These are phyloP conservation scores for Leptographium galeiforme DNA, from an alignment of 2,329 filamentous ascomycete genomes.

Conservation along the genomic window DNA sequence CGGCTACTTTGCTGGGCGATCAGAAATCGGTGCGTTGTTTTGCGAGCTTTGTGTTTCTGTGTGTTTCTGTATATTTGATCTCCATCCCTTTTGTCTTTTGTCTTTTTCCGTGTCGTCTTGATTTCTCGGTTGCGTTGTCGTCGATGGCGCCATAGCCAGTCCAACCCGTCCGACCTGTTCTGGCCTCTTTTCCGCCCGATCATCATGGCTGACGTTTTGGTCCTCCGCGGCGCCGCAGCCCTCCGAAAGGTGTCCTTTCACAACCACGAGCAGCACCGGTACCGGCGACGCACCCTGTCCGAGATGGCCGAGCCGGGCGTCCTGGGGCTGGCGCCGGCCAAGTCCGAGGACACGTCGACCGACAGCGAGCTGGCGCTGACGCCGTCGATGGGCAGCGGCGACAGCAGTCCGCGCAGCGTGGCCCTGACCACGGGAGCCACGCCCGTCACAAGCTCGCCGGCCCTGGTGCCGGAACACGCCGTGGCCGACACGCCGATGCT, in stretches of 20 bases:
- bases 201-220: slow-evolving; percentile 27
- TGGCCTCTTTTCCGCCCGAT: neutral
- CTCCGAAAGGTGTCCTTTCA: slow-evolving; percentile 27
- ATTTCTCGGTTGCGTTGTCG: too few species aligned
- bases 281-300: slow-evolving; percentile 21
- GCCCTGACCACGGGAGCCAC: too few species aligned
- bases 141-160: neutral
- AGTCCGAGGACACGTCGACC: slow-evolving; percentile 24
- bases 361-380: slow-evolving; percentile 30
- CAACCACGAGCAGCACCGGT: slow-evolving; percentile 21
- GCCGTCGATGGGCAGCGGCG: slow-evolving; percentile 24
- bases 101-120: too few species aligned
- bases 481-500: slow-evolving; percentile 36
- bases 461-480: slow-evolving; percentile 25
- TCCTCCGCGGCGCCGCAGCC: slow-evolving; percentile 26
- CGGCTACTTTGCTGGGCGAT: too few species aligned
- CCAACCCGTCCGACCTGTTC: neutral
- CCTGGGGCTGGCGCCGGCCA: slow-evolving; percentile 11
- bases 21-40: too few species aligned
- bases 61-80: too few species aligned
- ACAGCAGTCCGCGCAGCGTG: slow-evolving; percentile 1
- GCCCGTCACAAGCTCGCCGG: slow-evolving; percentile 26
- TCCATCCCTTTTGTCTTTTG: too few species aligned
- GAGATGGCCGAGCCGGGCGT: slow-evolving; percentile 29
- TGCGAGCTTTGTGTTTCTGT: too few species aligned